phyloP scores from a whole-genome alignment of 495 filamentous ascomycete species.

The Neurospora sp. region DNA sequence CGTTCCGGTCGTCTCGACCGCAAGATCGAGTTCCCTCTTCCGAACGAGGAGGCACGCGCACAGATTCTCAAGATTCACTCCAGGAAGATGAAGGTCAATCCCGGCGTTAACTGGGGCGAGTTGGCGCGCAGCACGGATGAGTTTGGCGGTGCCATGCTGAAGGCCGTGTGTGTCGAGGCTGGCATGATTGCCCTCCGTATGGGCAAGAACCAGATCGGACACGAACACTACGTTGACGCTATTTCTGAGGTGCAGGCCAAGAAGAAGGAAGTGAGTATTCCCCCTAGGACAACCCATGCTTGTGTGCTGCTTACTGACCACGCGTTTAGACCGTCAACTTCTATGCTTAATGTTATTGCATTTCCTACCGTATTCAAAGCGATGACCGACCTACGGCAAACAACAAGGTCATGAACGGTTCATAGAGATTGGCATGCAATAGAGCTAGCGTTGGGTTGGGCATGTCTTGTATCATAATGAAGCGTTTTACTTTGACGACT shows the following conservation, averaged over 20 bases:
- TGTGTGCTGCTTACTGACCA: constrained; percentile 17
- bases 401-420: neutral
- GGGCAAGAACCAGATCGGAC: constrained; percentile 86
- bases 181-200: constrained; percentile 96
- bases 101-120: constrained; percentile 91
- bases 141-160: constrained; percentile 94
- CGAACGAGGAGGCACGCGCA: constrained; percentile 96
- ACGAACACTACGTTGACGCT: constrained; percentile 98
- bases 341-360: constrained; percentile 40
- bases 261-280: constrained; percentile 73
- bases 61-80: constrained; percentile 97
- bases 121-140: constrained; percentile 96
- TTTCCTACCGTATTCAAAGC: neutral
- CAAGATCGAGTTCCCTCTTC: constrained; percentile 98
- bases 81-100: constrained; percentile 95
- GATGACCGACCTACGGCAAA: neutral
- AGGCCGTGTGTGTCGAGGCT: constrained; percentile 97
- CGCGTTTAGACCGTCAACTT: constrained; percentile 46
- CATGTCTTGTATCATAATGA: constrained; percentile 5
- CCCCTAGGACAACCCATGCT: neutral
- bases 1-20: constrained; percentile 91
- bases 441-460: neutral
- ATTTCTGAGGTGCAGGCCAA: constrained; percentile 95
- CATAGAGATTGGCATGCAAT: constrained; percentile 9
- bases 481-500: neutral